phyloP scores from a whole-genome alignment of 2,329 filamentous ascomycete genomes.

The Didymella keratinophila region DNA sequence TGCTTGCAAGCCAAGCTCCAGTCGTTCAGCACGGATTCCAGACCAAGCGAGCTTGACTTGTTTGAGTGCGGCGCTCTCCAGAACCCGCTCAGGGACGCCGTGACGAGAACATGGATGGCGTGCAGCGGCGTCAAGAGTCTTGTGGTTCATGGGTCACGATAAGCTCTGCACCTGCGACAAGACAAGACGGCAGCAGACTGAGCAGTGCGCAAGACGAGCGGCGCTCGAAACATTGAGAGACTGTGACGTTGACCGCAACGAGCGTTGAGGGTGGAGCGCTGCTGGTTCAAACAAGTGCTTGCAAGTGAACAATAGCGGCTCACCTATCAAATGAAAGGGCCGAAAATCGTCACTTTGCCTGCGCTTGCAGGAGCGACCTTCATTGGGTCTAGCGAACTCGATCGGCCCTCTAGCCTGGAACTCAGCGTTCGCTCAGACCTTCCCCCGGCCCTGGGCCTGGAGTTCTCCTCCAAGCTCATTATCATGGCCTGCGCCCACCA shows the following conservation, averaged over 20 bases:
- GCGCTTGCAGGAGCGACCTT: slow-evolving; percentile 7
- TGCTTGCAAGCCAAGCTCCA: slow-evolving; percentile 30
- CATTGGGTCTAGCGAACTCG: slow-evolving; percentile 12
- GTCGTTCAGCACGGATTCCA: slow-evolving; percentile 24
- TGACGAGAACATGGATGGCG: slow-evolving; percentile 17
- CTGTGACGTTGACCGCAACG: slow-evolving; percentile 4
- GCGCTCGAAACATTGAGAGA: neutral
- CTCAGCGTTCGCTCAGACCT: slow-evolving; percentile 32
- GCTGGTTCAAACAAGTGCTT: slow-evolving; percentile 13
- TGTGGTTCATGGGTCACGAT: slow-evolving; percentile 5
- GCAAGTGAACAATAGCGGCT: slow-evolving; percentile 17
- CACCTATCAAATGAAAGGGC: slow-evolving; percentile 21
- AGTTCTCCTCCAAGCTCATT: slow-evolving; percentile 25
- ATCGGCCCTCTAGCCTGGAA: slow-evolving; percentile 23
- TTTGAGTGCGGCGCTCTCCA: slow-evolving; percentile 16
- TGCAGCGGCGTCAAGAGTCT: slow-evolving; percentile 25
- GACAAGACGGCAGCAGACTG: neutral
- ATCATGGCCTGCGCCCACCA: slow-evolving; percentile 26
- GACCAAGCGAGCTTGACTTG: slow-evolving; percentile 25
- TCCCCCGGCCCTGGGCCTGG: slow-evolving; percentile 23
- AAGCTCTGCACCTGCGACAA: slow-evolving; percentile 2
- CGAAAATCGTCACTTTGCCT: slow-evolving; percentile 9
- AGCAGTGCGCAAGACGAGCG: neutral
- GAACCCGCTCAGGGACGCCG: slow-evolving; percentile 26
- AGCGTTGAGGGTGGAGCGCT: slow-evolving; percentile 10